Evolutionary conservation across 441 rosid species (phyloP).

Genomic region (Populus hybrid): DNA sequence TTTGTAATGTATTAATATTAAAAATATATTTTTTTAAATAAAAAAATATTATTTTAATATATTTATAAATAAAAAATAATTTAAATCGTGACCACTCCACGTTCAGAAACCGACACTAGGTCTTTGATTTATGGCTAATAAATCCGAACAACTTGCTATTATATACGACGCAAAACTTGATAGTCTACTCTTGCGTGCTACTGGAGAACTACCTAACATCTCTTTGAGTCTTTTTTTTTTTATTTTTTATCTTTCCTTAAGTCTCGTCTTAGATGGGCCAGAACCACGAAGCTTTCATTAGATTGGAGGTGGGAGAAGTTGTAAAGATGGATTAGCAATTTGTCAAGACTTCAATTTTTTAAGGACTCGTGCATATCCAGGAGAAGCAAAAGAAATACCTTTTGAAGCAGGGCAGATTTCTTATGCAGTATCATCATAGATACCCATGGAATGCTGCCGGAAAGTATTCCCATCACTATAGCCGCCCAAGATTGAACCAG

Average conservation of each 20-base stretch:
- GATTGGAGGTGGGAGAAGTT: neutral
- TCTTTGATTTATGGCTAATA: neutral
- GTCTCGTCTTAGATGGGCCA: neutral
- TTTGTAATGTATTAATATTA: too few species aligned
- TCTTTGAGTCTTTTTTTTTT: neutral
- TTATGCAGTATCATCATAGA: conserved; percentile 93
- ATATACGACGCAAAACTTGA: neutral
- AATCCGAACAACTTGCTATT: neutral
- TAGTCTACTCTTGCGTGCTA: neutral
- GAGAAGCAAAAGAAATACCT: conserved; percentile 30
- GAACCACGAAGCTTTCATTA: neutral
- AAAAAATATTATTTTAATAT: too few species aligned
- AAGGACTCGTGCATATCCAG: neutral
- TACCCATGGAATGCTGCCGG: conserved; percentile 88
- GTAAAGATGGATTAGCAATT: neutral
- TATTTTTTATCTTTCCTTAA: too few species aligned
- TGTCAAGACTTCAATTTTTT: neutral
- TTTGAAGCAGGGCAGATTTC: conserved; percentile 53
- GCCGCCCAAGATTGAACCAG: conserved; percentile 91
- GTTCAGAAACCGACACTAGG: too few species aligned
- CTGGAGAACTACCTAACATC: conserved; percentile 1
- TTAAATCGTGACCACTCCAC: too few species aligned
- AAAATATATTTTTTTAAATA: too few species aligned
- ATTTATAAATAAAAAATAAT: too few species aligned
- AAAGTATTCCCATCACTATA: conserved; percentile 56